phyloP scores from a whole-genome alignment of 768 basidiomycete species.

The Panus rudis region DNA sequence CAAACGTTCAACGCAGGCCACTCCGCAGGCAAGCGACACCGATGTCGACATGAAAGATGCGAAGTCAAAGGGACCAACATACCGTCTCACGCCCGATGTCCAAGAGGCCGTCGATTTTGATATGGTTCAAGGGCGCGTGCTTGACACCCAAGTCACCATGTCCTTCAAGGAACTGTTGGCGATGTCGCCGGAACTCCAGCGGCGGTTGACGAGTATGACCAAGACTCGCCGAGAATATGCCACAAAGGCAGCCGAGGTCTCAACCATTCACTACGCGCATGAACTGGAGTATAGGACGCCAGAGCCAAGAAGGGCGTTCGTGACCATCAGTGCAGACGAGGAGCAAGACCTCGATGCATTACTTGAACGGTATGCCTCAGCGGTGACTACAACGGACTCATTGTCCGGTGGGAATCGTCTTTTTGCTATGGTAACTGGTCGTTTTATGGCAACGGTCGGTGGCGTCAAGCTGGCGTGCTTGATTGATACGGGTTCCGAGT shows the following conservation, averaged over 20 bases:
- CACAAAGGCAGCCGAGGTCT: background rate
- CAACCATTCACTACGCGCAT: background rate
- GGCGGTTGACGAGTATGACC: background rate
- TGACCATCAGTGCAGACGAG: background rate
- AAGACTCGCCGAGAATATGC: conserved; percentile 1
- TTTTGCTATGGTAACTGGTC: background rate
- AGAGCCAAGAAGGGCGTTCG: too few species aligned
- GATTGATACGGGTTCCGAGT: conserved; percentile 20
- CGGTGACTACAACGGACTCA: background rate
- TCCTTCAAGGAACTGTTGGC: background rate
- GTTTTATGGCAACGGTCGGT: conserved; percentile 6
- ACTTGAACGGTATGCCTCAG: background rate
- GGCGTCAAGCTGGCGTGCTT: conserved; percentile 12
- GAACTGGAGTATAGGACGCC: too few species aligned
- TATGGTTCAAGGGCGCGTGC: background rate
- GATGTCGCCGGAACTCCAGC: background rate
- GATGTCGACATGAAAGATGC: conserved; percentile 1
- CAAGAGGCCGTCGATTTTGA: background rate
- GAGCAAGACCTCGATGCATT: background rate
- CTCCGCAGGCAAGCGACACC: conserved; percentile 1
- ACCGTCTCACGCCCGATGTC: conserved; percentile 1
- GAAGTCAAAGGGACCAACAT: too few species aligned
- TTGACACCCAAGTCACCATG: background rate
- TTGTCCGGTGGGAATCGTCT: background rate
- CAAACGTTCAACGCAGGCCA: background rate